Conservation (phyloP, 306 rosid genomes). For the Gillenia trifoliata region DNA sequence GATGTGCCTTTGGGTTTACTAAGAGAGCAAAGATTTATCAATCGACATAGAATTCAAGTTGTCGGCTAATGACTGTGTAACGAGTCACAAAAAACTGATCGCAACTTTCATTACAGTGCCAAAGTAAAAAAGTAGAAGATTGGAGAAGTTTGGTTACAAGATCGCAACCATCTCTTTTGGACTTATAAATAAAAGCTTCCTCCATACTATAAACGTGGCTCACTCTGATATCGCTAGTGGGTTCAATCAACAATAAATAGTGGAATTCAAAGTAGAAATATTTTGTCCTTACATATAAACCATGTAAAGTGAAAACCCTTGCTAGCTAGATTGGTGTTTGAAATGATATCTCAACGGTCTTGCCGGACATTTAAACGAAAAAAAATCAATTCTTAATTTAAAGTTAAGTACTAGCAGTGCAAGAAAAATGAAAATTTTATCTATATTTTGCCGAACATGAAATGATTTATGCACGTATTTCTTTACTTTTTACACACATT, state of each 20-base stretch:
- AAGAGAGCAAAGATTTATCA: constrained; percentile 16
- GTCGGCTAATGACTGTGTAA: constrained; percentile 23
- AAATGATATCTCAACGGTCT: constrained; percentile 55
- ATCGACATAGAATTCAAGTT: constrained; percentile 22
- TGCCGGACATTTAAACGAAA: constrained; percentile 16
- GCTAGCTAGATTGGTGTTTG: constrained; percentile 20
- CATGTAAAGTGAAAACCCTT: constrained; percentile 1
- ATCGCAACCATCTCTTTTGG: constrained; percentile 6
- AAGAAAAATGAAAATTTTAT: not conserved
- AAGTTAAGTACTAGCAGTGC: not conserved
- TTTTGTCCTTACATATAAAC: constrained; percentile 29
- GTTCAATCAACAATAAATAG: not conserved
- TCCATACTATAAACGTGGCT: constrained; percentile 35
- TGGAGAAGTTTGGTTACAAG: constrained; percentile 14
- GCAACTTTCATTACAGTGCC: constrained; percentile 3
- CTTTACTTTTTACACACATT: no score
- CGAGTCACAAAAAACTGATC: constrained; percentile 19
- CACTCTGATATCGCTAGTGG: constrained; percentile 10
- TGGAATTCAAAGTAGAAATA: constrained; percentile 20
- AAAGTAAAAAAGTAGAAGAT: not conserved
- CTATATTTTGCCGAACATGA: no score
- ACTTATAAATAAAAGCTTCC: constrained; percentile 7
- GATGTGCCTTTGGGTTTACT: constrained; percentile 21
- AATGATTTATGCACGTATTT: not conserved
- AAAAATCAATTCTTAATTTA: not conserved